phyloP scores from a whole-genome alignment of 1,284 basidiomycete genomes.

The Trichosporon sp. region DNA sequence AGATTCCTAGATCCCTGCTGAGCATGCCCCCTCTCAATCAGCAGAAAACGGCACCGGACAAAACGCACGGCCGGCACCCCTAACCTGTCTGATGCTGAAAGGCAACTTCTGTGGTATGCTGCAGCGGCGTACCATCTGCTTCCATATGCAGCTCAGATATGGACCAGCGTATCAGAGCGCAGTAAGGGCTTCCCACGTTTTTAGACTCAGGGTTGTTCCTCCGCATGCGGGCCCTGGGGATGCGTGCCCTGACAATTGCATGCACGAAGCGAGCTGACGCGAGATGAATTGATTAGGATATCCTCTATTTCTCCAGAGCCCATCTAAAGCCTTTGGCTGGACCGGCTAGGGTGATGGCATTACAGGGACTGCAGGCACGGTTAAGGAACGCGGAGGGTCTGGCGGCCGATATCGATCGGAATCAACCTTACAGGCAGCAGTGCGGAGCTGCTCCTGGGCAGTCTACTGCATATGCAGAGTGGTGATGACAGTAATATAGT shows the following conservation, averaged over 20 bases:
- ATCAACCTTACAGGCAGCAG: not conserved
- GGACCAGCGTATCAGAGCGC: not conserved
- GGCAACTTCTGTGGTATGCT: not conserved
- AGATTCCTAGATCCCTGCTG: not conserved
- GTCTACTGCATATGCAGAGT: not conserved
- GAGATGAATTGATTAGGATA: not conserved
- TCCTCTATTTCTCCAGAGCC: not conserved
- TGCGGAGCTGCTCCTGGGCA: not conserved
- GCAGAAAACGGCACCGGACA: not conserved
- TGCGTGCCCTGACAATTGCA: not conserved
- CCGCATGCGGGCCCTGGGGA: no score
- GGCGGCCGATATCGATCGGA: not conserved
- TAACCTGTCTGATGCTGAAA: not conserved
- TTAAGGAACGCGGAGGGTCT: not conserved
- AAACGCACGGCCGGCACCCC: not conserved
- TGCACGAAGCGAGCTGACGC: not conserved
- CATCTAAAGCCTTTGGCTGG: not conserved
- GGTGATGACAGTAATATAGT: no score
- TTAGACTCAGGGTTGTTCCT: conserved; percentile 1
- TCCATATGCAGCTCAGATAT: not conserved
- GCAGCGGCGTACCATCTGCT: not conserved
- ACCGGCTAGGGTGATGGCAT: not conserved
- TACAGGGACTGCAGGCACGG: not conserved
- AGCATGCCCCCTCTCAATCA: not conserved
- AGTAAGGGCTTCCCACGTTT: not conserved